phyloP scores from a whole-genome alignment of 148 eudicot genomes.

The Heliosperma pusillum region DNA sequence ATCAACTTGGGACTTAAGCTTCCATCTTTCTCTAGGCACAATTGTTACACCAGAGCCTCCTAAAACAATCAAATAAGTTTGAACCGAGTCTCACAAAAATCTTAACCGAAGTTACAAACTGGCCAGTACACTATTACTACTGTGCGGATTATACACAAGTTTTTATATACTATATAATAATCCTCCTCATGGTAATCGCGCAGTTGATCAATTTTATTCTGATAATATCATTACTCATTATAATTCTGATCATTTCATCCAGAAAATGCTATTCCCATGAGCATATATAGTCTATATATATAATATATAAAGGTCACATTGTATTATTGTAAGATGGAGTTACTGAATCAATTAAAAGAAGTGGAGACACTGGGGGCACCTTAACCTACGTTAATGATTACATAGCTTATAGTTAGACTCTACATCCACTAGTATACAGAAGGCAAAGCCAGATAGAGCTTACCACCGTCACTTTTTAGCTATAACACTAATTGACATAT shows the following conservation, averaged over 20 bases:
- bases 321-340: too few relatives aligned
- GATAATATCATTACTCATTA: not conserved
- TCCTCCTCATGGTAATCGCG: not conserved
- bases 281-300: too few relatives aligned
- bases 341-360: not conserved
- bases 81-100: not conserved
- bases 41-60: conserved; percentile 31
- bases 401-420: not conserved
- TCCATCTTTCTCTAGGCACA: conserved; percentile 47
- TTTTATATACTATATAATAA: too few relatives aligned
- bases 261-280: not conserved
- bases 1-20: conserved; percentile 57
- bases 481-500: not conserved
- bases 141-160: too few relatives aligned
- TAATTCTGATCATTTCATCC: not conserved
- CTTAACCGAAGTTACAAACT: not conserved
- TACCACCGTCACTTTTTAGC: not conserved
- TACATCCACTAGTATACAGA: not conserved
- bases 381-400: too few relatives aligned
- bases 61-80: conserved; percentile 18
- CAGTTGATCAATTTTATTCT: not conserved
- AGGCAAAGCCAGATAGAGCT: not conserved
- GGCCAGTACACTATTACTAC: too few relatives aligned
- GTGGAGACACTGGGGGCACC: not conserved
- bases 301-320: not conserved